phyloP scores from a whole-genome alignment of 2,329 filamentous ascomycete genomes.

The Epichloe scottii region DNA sequence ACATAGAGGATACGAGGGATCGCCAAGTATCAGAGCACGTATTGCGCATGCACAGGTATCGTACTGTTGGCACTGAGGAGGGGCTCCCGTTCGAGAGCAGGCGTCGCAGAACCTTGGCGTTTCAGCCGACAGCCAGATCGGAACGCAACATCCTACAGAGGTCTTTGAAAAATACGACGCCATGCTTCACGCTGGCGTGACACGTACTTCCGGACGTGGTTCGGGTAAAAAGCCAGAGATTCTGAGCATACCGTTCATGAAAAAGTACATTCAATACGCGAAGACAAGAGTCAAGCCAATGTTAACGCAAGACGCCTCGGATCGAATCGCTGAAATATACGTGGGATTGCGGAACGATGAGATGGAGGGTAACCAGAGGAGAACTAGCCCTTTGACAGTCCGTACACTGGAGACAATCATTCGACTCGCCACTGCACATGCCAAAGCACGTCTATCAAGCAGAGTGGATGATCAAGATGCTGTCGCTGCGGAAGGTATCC shows the following conservation, averaged over 20 bases:
- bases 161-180: slow-evolving; percentile 94
- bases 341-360: slow-evolving; percentile 91
- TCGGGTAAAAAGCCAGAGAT: slow-evolving; percentile 71
- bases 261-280: slow-evolving; percentile 98
- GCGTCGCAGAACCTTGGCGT: slow-evolving; percentile 74
- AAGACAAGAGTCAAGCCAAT: slow-evolving; percentile 85
- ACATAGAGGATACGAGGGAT: slow-evolving; percentile 90
- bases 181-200: slow-evolving; percentile 90
- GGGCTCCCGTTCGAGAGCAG: slow-evolving; percentile 85
- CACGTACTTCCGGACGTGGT: slow-evolving; percentile 60
- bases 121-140: slow-evolving; percentile 64
- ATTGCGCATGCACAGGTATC: slow-evolving; percentile 91
- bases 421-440: slow-evolving; percentile 89
- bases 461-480: slow-evolving; percentile 85
- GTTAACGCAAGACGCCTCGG: slow-evolving; percentile 79
- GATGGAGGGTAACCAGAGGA: slow-evolving; percentile 83
- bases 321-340: slow-evolving; percentile 84
- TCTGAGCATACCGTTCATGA: slow-evolving; percentile 93
- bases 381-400: slow-evolving; percentile 90
- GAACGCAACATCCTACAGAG: slow-evolving; percentile 64
- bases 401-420: slow-evolving; percentile 97
- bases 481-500: slow-evolving; percentile 71
- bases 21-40: slow-evolving; percentile 92
- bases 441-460: slow-evolving; percentile 79
- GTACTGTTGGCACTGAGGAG: slow-evolving; percentile 84